phyloP scores from a whole-genome alignment of 345 rosid genomes.

The Eucalyptus sp. region DNA sequence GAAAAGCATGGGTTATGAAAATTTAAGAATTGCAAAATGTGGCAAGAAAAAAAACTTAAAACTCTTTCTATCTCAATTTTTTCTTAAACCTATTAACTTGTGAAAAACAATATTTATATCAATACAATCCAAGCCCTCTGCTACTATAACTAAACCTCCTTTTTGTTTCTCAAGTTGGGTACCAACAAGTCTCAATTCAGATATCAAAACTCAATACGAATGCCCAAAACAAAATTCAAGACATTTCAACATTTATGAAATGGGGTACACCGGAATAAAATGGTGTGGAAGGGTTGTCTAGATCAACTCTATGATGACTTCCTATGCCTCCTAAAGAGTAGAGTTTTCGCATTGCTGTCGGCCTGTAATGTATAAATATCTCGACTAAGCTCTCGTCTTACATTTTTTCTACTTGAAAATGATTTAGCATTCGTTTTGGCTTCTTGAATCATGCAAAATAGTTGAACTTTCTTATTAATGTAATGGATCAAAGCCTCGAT shows the following conservation, averaged over 20 bases:
- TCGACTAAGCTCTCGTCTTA: neutral
- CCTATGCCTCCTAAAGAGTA: neutral
- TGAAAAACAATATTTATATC: too few relatives aligned
- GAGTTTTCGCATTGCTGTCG: neutral
- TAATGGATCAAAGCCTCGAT: neutral
- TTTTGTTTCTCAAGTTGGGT: rapidly evolving
- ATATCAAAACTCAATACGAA: neutral
- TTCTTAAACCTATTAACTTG: too few relatives aligned
- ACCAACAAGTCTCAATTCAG: neutral
- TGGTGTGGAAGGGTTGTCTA: neutral
- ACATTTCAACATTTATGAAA: neutral
- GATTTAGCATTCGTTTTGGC: neutral
- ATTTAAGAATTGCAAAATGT: too few relatives aligned
- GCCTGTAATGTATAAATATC: neutral
- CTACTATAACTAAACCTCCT: too few relatives aligned
- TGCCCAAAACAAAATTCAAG: neutral
- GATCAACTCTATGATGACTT: neutral
- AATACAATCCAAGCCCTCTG: too few relatives aligned
- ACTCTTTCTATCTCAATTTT: too few relatives aligned
- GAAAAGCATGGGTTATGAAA: too few relatives aligned
- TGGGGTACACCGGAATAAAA: neutral
- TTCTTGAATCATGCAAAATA: neutral
- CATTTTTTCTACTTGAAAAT: neutral
- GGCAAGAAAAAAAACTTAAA: too few relatives aligned
- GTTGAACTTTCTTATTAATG: neutral